phyloP scores from a whole-genome alignment of 108 stramenopile species.

The Cyclostephanos invisitatus region DNA sequence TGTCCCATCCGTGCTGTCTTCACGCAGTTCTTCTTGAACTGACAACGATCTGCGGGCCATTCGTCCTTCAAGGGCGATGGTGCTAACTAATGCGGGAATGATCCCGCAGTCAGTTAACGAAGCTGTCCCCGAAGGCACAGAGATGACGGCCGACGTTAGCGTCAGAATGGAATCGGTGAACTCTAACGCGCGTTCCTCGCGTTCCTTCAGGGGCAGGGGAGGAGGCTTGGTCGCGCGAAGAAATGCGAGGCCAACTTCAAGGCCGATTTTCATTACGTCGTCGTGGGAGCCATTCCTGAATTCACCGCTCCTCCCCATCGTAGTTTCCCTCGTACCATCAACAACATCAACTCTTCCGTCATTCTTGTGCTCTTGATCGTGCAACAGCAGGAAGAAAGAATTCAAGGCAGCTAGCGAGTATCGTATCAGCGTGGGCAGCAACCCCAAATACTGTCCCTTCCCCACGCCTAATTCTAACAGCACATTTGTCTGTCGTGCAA shows the following conservation, averaged over 20 bases:
- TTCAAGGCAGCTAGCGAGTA: constrained; percentile 79
- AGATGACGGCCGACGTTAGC: constrained; percentile 81
- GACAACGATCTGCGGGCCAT: constrained; percentile 16
- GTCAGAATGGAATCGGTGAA: constrained; percentile 88
- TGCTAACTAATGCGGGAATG: constrained; percentile 86
- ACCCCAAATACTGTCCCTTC: constrained; percentile 88
- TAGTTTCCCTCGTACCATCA: neutral
- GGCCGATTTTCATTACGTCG: constrained; percentile 43
- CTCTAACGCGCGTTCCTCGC: constrained; percentile 64
- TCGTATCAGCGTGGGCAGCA: constrained; percentile 90
- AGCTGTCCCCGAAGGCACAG: constrained; percentile 81
- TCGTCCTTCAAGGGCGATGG: constrained; percentile 68
- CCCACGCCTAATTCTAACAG: constrained; percentile 91
- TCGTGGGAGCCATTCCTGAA: constrained; percentile 2
- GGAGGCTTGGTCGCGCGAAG: constrained; percentile 73
- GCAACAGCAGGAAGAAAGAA: constrained; percentile 43
- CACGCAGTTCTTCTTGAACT: neutral
- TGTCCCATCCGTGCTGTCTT: neutral
- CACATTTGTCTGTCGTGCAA: constrained; percentile 84
- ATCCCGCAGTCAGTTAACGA: constrained; percentile 92
- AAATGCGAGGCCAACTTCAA: constrained; percentile 87
- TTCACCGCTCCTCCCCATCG: constrained; percentile 3
- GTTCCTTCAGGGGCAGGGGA: constrained; percentile 47
- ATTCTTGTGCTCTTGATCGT: constrained; percentile 25
- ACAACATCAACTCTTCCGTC: constrained; percentile 10